Conservation (phyloP, 1,284 basidiomycete genomes). For the Microbotryum saponariae region DNA sequence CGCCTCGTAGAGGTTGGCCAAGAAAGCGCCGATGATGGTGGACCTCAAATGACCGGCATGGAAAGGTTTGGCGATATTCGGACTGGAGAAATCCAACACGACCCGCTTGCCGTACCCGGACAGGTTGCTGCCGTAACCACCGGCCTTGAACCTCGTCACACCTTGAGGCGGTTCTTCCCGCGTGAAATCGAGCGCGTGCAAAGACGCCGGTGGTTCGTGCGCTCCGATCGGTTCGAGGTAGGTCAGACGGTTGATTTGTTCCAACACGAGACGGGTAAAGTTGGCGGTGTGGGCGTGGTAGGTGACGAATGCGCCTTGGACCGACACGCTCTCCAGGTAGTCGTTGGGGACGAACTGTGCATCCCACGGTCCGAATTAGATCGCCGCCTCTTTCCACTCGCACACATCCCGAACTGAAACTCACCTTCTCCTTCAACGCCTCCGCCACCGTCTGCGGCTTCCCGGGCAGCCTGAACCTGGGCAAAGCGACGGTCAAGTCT, state of each 20-base stretch:
- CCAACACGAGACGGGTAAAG: constrained; percentile 68
- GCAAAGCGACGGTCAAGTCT: constrained; percentile 86
- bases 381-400: too few species aligned
- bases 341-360: constrained; percentile 45
- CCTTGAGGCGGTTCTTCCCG: constrained; percentile 35
- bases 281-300: constrained; percentile 66
- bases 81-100: constrained; percentile 82
- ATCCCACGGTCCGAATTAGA: too few species aligned
- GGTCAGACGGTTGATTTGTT: constrained; percentile 70
- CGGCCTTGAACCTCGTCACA: constrained; percentile 43
- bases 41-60: constrained; percentile 94
- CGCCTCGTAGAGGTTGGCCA: constrained; percentile 83
- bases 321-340: constrained; percentile 55
- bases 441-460: constrained; percentile 72
- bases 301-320: constrained; percentile 72
- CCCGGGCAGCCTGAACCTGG: constrained; percentile 77
- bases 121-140: constrained; percentile 48
- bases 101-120: constrained; percentile 63
- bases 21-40: constrained; percentile 94
- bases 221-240: constrained; percentile 42
- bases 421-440: constrained; percentile 64
- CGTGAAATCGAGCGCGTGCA: constrained; percentile 17
- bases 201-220: constrained; percentile 14
- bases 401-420: constrained; percentile 35
- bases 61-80: constrained; percentile 98